Evolutionary conservation across 1,284 basidiomycete species (phyloP).

Genomic region (Trichosporon sp.): DNA sequence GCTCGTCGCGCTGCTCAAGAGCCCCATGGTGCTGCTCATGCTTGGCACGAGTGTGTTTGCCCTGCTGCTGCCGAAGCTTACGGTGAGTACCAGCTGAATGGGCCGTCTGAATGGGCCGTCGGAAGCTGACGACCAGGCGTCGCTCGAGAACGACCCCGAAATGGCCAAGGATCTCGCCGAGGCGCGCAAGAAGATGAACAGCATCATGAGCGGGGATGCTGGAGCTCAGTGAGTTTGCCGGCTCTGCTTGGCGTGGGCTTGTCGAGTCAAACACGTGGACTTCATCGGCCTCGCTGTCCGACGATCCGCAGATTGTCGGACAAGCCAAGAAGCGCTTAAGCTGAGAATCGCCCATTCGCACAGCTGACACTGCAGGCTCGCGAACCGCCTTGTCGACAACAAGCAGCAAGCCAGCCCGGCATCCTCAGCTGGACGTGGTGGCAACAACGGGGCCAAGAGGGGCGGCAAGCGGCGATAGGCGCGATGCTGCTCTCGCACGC

Average conservation of each 20-base stretch:
- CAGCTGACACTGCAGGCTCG: slow-evolving; percentile 5
- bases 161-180: slow-evolving; percentile 63
- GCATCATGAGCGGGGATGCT: slow-evolving; percentile 53
- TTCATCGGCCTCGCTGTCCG: too few relatives aligned
- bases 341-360: too few relatives aligned
- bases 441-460: background rate
- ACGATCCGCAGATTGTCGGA: too few relatives aligned
- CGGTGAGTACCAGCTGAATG: slow-evolving; percentile 54
- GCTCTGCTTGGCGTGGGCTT: background rate
- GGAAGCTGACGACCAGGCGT: slow-evolving; percentile 57
- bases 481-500: background rate
- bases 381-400: slow-evolving; percentile 5
- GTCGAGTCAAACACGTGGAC: too few relatives aligned
- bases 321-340: too few relatives aligned
- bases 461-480: slow-evolving; percentile 15
- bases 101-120: too few relatives aligned
- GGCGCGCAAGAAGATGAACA: slow-evolving; percentile 60
- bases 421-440: background rate
- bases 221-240: slow-evolving; percentile 34
- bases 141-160: slow-evolving; percentile 64
- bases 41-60: slow-evolving; percentile 63
- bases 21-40: slow-evolving; percentile 84
- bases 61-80: slow-evolving; percentile 71
- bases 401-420: background rate
- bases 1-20: slow-evolving; percentile 69